Evolutionary conservation across 2,329 filamentous ascomycete species (phyloP), one percentile per base, ranked within the genome.

Genomic region (Talaromyces sp.): DNA sequence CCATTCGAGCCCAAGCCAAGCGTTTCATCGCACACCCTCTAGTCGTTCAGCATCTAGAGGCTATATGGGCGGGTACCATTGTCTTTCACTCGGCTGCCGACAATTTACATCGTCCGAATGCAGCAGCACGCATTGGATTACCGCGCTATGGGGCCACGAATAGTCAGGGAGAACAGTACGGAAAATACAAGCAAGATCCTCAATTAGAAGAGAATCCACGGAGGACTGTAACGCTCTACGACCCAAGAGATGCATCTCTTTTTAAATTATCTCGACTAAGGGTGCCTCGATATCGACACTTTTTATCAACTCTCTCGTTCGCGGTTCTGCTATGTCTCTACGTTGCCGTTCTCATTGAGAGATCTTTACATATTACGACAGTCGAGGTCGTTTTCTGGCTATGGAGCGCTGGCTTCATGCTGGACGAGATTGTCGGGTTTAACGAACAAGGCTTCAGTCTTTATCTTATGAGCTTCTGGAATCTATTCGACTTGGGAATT

Each of bases 381-480:
- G 80, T 97, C 9, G 93, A 98, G 74, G 81, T 97, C 16, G 75
- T 96, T 12, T 97, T 98, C 77, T 98, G 93, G 93, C 91, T 97
- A 75, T 98, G 93, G 93, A 96, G 92, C 72, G 91, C 92, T 28
- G 93, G 93, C 0, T 97, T 96, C 76, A 96, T 97, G 92, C 85
- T 97, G 35, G 93, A 97, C 71, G 93, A 97, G 76, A 84, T 98
- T 23, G 92, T 97, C 18, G 93, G 93, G 11, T 97, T 97, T 81
- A 96, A 93, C 68, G 93, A 98, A 75, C 92, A 97, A 76, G 93
- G 93, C 2, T 97, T 97, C 74, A 93, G 92, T 40, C 84, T 98
- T 33, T 98, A 97, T 77, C 91, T 97, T 71, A 93, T 97, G 87
- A 96, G 92, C 74, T 95, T 97, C 75, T 97, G 93, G 93, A 97